Evolutionary conservation across 2,329 filamentous ascomycete species (phyloP), one percentile per base, ranked within the genome.

Genomic region (Nothophoma quercina): DNA sequence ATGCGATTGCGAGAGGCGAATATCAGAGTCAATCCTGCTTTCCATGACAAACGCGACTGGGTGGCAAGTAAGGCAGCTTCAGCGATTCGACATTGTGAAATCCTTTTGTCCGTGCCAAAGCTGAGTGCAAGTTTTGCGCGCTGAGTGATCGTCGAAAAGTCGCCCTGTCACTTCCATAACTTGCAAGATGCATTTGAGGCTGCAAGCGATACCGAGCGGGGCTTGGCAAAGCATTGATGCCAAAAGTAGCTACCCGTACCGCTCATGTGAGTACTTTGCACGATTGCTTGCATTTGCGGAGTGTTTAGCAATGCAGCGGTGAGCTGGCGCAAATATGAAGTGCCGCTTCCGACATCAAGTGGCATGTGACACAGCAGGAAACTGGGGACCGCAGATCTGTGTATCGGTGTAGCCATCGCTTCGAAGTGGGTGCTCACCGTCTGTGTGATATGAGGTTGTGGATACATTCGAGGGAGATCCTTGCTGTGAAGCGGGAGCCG

Each of bases 351-450:
- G 26, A 35, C 39, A 18, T 32, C 10, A 28, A 18, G 18, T 22
- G 32, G 38, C 50, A 53, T 53, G 50, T 53, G 50, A 53, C 43
- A 43, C 43, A 42, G 36, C 42, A 52, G 47, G 18, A 47, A 32
- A 32, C 26, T 32, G 32, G 29, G 33, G 38, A 30, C 42, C 33
- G 50, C 43, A 48, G 50, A 53, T 48, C 50, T 48, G 28, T 53
- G 50, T 39, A 34, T 39, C 43, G 50, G 50, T 53, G 50, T 48
- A 41, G 28, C 43, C 42, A 47, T 53, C 43, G 50, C 50, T 53
- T 53, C 38, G 36, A 52, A 33, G 43, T 53, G 26, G 44, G 15
- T 53, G 43, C 50, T 43, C 44, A 48, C 39, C 50, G 44, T 53
- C 33, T 48, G 43, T 47, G 50, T 52, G 42, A 53, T 34, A 38